A percentile compares a stretch with the other conserved stretches of the same genome.
Conservation (phyloP, 306 rosid genomes). For the Trifolium pratense region DNA sequence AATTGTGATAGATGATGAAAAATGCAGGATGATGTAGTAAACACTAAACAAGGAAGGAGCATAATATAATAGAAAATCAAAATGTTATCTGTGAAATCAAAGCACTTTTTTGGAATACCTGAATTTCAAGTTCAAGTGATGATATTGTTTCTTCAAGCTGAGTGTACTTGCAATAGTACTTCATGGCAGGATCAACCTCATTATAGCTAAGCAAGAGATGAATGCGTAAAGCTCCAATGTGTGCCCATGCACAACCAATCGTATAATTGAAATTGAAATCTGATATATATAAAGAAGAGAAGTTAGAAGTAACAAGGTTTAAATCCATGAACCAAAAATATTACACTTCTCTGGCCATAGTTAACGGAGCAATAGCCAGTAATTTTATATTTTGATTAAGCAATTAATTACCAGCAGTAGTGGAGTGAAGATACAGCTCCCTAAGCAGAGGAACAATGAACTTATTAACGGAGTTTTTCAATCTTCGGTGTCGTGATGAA, state of each 20-base stretch:
- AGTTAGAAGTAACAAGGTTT: not conserved
- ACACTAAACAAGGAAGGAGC: not conserved
- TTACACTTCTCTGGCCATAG: not conserved
- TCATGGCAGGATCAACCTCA: constrained; percentile 84
- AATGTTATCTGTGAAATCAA: not conserved
- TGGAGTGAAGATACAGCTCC: constrained; percentile 57
- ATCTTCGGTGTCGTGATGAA: constrained; percentile 64
- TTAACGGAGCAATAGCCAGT: not conserved
- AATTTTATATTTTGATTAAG: constrained; percentile 8
- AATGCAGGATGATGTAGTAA: not conserved
- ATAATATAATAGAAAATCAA: not conserved
- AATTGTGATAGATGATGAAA: constrained; percentile 4
- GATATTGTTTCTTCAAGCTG: constrained; percentile 67
- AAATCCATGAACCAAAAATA: not conserved
- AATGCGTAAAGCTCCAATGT: constrained; percentile 74
- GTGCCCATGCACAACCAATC: constrained; percentile 77
- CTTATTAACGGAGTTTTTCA: constrained; percentile 58
- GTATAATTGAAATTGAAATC: constrained; percentile 52
- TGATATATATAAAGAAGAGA: constrained; percentile 21
- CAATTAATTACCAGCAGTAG: constrained; percentile 57
- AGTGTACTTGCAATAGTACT: constrained; percentile 67
- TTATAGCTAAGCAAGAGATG: constrained; percentile 73
- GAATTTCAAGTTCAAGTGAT: constrained; percentile 72
- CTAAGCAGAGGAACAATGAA: constrained; percentile 71
- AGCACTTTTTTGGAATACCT: constrained; percentile 55